A percentile compares a stretch with the other conserved stretches of the same genome.
These are phyloP conservation scores for Penicillium pancosmium DNA, from an alignment of 495 filamentous ascomycete species.

Conservation along the genomic window DNA sequence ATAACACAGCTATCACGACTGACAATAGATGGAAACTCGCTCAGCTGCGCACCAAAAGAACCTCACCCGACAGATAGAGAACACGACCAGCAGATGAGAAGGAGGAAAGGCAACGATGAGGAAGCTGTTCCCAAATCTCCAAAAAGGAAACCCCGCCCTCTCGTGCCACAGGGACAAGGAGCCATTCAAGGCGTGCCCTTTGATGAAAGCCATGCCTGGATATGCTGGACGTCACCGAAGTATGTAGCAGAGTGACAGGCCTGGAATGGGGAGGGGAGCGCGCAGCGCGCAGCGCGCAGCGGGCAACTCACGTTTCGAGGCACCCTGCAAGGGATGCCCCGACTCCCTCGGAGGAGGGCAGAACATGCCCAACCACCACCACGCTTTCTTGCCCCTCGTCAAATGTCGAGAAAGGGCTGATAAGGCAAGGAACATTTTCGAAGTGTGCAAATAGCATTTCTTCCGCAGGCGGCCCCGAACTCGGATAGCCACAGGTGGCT, in stretches of 20 bases:
- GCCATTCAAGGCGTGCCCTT: conserved; percentile 41
- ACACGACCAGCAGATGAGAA: conserved; percentile 17
- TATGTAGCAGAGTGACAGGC: conserved; percentile 40
- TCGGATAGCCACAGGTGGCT: conserved; percentile 23
- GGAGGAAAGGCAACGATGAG: conserved; percentile 21
- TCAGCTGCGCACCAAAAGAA: conserved; percentile 14
- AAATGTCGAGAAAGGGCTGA: conserved; percentile 15
- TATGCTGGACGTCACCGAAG: conserved; percentile 49
- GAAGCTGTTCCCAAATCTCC: conserved; percentile 27
- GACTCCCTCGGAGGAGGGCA: conserved; percentile 30
- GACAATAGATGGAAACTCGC: conserved; percentile 4
- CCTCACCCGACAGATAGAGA: conserved; percentile 16
- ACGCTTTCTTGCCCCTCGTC: conserved; percentile 26
- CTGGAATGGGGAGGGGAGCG: conserved; percentile 23
- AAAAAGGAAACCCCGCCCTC: conserved; percentile 26
- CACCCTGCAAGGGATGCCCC: conserved; percentile 44
- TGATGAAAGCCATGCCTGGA: conserved; percentile 48
- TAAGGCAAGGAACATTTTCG: conserved; percentile 26
- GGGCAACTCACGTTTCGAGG: conserved; percentile 35
- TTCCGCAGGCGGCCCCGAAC: background rate
- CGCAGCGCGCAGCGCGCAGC: conserved; percentile 5
- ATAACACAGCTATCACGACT: conserved; percentile 22
- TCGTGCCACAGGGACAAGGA: conserved; percentile 42
- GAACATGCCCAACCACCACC: conserved; percentile 30
- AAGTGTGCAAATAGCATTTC: conserved; percentile 7